Evolutionary conservation across 2,329 filamentous ascomycete genomes (phyloP).

Genomic region (Clarireedia monteithiana): DNA sequence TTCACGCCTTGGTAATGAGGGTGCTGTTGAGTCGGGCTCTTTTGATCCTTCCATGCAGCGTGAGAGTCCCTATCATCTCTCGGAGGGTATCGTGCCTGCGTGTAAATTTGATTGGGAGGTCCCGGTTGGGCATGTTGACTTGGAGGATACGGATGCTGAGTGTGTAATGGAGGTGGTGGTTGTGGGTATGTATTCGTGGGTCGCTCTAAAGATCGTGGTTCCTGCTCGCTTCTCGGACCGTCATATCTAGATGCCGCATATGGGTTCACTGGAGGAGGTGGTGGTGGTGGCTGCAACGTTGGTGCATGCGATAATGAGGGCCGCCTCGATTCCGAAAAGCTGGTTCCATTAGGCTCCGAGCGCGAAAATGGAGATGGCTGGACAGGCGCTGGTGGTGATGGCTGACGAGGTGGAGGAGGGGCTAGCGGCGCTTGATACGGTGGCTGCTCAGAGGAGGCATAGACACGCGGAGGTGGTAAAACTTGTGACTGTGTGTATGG

Average conservation of each 20-base stretch:
- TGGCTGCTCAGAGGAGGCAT: conserved; percentile 21
- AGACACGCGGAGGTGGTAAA: conserved; percentile 24
- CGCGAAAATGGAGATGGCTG: conserved; percentile 23
- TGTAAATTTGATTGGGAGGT: conserved; percentile 16
- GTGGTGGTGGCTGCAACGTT: conserved; percentile 15
- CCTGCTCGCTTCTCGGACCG: conserved; percentile 21
- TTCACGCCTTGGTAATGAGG: conserved; percentile 23
- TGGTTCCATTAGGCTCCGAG: conserved; percentile 16
- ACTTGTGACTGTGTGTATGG: conserved; percentile 28
- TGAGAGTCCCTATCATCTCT: conserved; percentile 23
- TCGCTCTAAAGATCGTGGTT: conserved; percentile 20
- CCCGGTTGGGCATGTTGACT: conserved; percentile 14
- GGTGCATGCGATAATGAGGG: conserved; percentile 14
- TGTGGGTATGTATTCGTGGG: conserved; percentile 19
- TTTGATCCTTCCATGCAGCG: conserved; percentile 15
- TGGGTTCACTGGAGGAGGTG: conserved; percentile 16
- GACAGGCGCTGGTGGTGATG: conserved; percentile 19
- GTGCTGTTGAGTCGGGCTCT: conserved; percentile 15
- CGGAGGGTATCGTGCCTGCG: conserved; percentile 19
- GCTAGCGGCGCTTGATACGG: conserved; percentile 16
- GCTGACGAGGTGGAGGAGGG: conserved; percentile 18
- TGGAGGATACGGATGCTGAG: conserved; percentile 15
- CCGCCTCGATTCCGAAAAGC: conserved; percentile 18
- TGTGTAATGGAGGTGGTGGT: conserved; percentile 15
- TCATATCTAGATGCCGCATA: conserved; percentile 24